Conservation (phyloP, 129 eudicot species). For the Dittrichia graveolens region DNA sequence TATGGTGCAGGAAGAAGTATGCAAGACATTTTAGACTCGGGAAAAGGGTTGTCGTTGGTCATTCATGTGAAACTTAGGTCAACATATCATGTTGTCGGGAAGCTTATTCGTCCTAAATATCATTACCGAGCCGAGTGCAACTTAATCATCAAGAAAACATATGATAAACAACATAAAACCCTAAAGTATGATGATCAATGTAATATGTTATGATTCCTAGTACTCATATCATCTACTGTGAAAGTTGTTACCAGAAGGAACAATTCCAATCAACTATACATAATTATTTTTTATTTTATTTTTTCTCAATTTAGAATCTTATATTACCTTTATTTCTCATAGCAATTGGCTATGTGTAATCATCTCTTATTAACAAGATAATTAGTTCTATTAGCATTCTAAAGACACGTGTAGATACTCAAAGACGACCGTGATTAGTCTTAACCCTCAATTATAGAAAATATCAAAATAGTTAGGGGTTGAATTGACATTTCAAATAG, state of each 20-base stretch:
- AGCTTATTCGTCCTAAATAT: conserved; percentile 48
- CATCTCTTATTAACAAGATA: too few relatives aligned
- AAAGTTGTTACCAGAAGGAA: background rate
- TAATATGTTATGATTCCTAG: conserved; percentile 24
- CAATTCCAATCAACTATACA: too few relatives aligned
- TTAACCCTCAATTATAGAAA: too few relatives aligned
- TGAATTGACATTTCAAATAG: too few relatives aligned
- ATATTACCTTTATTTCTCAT: too few relatives aligned
- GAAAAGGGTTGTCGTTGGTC: conserved; percentile 52
- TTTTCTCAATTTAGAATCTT: too few relatives aligned
- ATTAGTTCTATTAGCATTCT: too few relatives aligned
- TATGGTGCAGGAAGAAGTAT: conserved; percentile 88
- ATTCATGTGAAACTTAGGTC: conserved; percentile 50
- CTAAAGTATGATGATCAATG: conserved; percentile 43
- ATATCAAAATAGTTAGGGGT: too few relatives aligned
- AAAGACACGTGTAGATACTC: too few relatives aligned
- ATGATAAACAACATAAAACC: conserved; percentile 59
- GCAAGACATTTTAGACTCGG: conserved; percentile 73
- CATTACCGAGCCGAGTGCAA: conserved; percentile 60
- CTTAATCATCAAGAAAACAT: conserved; percentile 33
- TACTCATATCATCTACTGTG: background rate
- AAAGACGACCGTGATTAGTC: too few relatives aligned
- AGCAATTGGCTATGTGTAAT: too few relatives aligned
- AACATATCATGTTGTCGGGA: conserved; percentile 53
- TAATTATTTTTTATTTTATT: too few relatives aligned